Conservation (phyloP, 306 rosid species). For the Vigna reflexopilosa region DNA sequence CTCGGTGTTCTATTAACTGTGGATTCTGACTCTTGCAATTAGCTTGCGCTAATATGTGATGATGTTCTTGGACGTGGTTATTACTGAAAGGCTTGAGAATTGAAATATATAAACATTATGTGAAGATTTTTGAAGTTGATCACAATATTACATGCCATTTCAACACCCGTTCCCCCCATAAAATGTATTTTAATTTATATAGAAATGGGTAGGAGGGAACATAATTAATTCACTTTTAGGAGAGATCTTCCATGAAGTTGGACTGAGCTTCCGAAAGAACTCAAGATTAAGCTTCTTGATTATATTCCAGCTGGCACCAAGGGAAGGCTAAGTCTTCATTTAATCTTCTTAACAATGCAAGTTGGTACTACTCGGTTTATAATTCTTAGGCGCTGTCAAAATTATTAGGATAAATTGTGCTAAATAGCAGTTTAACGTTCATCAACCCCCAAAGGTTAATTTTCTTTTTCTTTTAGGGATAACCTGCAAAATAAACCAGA, state of each 20-base stretch:
- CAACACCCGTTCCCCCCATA: no score
- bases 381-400: constrained; percentile 11
- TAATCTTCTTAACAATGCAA: neutral
- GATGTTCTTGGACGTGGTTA: constrained; percentile 8
- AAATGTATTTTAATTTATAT: no score
- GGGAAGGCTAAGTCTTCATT: neutral
- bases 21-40: neutral
- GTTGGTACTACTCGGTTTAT: neutral
- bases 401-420: no score
- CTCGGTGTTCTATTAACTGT: constrained; percentile 26
- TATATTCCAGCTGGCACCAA: neutral
- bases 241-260: neutral
- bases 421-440: neutral
- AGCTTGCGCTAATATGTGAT: constrained; percentile 21
- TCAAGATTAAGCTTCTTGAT: neutral
- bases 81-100: constrained; percentile 14
- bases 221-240: neutral
- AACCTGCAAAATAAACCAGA: constrained; percentile 19
- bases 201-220: neutral
- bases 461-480: neutral
- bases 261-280: neutral
- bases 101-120: constrained; percentile 8
- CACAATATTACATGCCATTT: neutral
- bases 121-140: neutral
- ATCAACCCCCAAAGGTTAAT: neutral